phyloP scores from a whole-genome alignment of 2,329 filamentous ascomycete genomes.

The Orbilia blumenaviensis region DNA sequence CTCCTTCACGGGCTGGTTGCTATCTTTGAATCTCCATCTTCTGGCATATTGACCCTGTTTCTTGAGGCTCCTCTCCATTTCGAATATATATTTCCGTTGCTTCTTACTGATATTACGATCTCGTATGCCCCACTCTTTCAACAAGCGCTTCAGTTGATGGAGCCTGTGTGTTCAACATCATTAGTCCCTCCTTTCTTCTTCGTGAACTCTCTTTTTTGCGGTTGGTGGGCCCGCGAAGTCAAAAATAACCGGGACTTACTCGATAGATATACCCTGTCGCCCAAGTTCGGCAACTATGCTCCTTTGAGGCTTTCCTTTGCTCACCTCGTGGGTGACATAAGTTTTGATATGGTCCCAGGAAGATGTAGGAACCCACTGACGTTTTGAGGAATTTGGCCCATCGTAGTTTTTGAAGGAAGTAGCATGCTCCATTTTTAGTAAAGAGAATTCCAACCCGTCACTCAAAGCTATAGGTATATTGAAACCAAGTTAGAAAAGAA shows the following conservation, averaged over 20 bases:
- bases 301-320: constrained; percentile 12
- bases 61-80: not conserved
- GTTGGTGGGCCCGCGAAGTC: too few relatives aligned
- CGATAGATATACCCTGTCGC: constrained; percentile 1
- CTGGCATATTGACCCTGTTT: not conserved
- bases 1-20: not conserved
- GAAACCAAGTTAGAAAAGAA: too few relatives aligned
- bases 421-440: too few relatives aligned
- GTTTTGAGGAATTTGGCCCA: not conserved
- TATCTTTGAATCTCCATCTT: not conserved
- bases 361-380: constrained; percentile 2
- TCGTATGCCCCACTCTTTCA: constrained; percentile 29
- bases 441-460: too few relatives aligned
- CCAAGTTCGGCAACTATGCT: constrained; percentile 1
- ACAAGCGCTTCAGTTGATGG: constrained; percentile 12
- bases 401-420: not conserved
- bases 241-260: constrained; percentile 16
- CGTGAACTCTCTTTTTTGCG: too few relatives aligned
- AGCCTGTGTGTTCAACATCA: not conserved
- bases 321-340: not conserved
- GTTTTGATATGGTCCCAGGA: constrained; percentile 25
- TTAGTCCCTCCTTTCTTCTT: too few relatives aligned
- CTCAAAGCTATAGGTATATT: too few relatives aligned
- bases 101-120: constrained; percentile 26
- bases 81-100: constrained; percentile 33